Conservation (phyloP, 371 early-diverging fungal species). For the Apophysomyces ossiformis region DNA sequence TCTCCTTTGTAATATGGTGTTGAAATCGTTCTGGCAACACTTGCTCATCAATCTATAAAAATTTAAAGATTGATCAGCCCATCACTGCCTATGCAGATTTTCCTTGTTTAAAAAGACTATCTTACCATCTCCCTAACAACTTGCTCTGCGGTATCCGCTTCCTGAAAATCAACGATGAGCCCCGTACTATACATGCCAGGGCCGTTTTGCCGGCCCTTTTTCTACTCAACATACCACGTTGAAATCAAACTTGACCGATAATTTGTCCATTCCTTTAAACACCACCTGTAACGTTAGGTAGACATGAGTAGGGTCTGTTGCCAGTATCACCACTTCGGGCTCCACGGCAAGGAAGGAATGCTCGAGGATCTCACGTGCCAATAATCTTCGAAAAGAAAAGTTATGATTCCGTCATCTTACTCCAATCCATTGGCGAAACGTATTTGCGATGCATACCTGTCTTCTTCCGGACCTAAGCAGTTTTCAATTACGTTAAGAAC, state of each 20-base stretch:
- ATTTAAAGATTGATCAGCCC: not conserved
- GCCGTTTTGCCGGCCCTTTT: no score
- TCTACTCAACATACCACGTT: constrained; percentile 43
- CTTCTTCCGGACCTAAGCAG: constrained; percentile 66
- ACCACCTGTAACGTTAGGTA: constrained; percentile 73
- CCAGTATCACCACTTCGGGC: constrained; percentile 63
- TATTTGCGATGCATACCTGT: constrained; percentile 41
- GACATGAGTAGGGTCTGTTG: constrained; percentile 54
- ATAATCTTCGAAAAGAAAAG: constrained; percentile 17
- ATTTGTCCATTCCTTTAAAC: constrained; percentile 69
- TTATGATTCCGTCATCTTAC: not conserved
- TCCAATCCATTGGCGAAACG: not conserved
- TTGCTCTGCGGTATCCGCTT: constrained; percentile 80
- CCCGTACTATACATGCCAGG: no score
- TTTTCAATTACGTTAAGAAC: constrained; percentile 67
- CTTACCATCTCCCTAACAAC: constrained; percentile 78
- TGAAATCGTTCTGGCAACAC: constrained; percentile 69
- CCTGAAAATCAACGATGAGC: constrained; percentile 17
- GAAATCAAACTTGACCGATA: constrained; percentile 80
- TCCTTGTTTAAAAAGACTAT: not conserved
- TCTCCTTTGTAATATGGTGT: constrained; percentile 73
- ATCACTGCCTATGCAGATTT: not conserved
- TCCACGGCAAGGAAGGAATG: constrained; percentile 59
- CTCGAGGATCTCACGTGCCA: constrained; percentile 55
- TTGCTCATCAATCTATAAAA: constrained; percentile 62